Evolutionary conservation across 192 early-diverging fungal genomes (phyloP), one percentile per base, ranked within the genome.

Genomic region (Glomus cerebriforme): DNA sequence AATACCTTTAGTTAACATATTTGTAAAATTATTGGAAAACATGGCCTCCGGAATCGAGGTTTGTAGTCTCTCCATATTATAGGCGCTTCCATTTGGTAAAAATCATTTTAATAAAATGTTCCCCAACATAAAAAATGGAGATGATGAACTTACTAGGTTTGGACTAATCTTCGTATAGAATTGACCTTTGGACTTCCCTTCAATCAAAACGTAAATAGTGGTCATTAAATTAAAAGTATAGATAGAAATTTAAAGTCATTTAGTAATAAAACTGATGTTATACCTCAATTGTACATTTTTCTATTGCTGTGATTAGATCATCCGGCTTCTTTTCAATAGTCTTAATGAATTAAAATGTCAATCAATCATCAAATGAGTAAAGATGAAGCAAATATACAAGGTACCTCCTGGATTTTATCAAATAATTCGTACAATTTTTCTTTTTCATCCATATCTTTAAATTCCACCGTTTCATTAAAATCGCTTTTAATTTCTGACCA

Each of bases 271-370:
- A 58, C 58, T 54, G 4, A 72, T 47, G 29, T 72, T 12, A 72
- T 72, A 60, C 60, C 59, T 75, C 59, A 49, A 75, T 75, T 60
- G 24, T 75, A 22, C 74, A 75, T 75, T 75, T 62, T 75, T 75
- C 59, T 10, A 75, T 75, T 9, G 8, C 74, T 12, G 74, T 75
- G 29, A 75, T 45, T 10, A 75, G 27, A 75, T 75, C 37, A 7
- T 75, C 45, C 63, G 37, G 54, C 32, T 74, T 60, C 32, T 54
- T 74, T 58, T 13, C 29, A 58, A 74, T 43, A 60, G 39, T 43
- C 73, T 74, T 32, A 58, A 58, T 60, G 6, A 74, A 60, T 59
- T 60, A 24, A 74, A 60, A 74, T 24, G 58, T 74, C 22, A 60
- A 24, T 12, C 24, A 74, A 74, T 60, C 2, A 59, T 60, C 27